These are phyloP conservation scores for Lipomyces starkeyi DNA, from an alignment of 805 yeast genomes.

Conservation along the genomic window DNA sequence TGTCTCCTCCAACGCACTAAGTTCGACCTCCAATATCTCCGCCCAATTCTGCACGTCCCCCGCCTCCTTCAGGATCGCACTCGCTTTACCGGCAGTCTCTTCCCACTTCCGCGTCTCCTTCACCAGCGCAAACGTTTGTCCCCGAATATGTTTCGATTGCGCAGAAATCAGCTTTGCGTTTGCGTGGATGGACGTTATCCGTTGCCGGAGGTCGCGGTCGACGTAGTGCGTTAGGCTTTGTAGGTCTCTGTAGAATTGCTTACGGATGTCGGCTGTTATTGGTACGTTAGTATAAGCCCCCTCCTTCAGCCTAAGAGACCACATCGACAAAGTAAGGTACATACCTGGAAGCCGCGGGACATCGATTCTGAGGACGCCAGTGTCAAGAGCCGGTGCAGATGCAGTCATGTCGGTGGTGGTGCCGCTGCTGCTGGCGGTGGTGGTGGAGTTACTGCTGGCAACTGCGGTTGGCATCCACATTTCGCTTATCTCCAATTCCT, in stretches of 20 bases:
- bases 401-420: background rate
- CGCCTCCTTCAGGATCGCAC: constrained; percentile 39
- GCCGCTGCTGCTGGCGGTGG: background rate
- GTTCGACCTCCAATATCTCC: constrained; percentile 72
- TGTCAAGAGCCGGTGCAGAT: background rate
- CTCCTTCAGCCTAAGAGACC: background rate
- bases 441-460: background rate
- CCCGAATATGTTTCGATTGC: constrained; percentile 33
- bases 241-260: constrained; percentile 32
- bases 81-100: constrained; percentile 29
- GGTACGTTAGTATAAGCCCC: background rate
- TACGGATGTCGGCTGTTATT: constrained; percentile 23
- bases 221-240: constrained; percentile 31
- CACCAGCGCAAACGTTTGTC: constrained; percentile 23
- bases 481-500: background rate
- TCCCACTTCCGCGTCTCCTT: constrained; percentile 34
- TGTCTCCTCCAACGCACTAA: constrained; percentile 72
- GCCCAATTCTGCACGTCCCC: constrained; percentile 61
- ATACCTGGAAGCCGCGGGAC: background rate
- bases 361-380: background rate
- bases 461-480: background rate
- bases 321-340: background rate
- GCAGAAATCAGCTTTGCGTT: constrained; percentile 34
- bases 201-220: constrained; percentile 34
- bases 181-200: constrained; percentile 34